Evolutionary conservation across 1,284 basidiomycete genomes (phyloP).

Genomic region (Ustanciosporium gigantosporum): DNA sequence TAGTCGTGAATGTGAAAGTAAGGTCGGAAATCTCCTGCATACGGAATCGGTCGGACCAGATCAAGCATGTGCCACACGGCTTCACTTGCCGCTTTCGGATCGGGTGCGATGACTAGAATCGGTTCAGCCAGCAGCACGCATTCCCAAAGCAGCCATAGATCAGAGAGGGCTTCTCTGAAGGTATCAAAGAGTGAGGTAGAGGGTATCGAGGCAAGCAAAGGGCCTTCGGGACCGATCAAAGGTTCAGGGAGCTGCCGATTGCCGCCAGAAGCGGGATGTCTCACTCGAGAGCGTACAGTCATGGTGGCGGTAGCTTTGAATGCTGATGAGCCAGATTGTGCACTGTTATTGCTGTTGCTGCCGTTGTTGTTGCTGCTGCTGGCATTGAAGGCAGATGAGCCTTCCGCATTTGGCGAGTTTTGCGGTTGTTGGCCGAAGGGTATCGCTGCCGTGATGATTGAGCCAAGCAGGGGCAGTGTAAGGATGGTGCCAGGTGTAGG

Average conservation of each 20-base stretch:
- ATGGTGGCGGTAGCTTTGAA: constrained; percentile 22
- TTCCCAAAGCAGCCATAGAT: constrained; percentile 74
- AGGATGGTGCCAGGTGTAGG: constrained; percentile 49
- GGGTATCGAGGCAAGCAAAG: constrained; percentile 71
- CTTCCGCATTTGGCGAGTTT: constrained; percentile 35
- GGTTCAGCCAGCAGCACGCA: constrained; percentile 76
- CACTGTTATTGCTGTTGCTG: too few relatives aligned
- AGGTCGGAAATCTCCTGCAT: constrained; percentile 82
- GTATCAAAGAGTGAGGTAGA: constrained; percentile 64
- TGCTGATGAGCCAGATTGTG: not conserved
- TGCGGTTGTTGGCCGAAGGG: constrained; percentile 54
- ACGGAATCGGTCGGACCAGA: constrained; percentile 82
- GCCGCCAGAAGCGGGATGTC: constrained; percentile 5
- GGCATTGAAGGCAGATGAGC: not conserved
- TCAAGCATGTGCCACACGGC: constrained; percentile 69
- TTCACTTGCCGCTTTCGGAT: constrained; percentile 83
- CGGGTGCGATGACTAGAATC: constrained; percentile 79
- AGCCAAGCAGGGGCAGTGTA: constrained; percentile 45
- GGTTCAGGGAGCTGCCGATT: constrained; percentile 27
- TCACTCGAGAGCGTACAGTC: constrained; percentile 15
- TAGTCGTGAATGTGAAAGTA: constrained; percentile 95
- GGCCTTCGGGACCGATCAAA: constrained; percentile 26
- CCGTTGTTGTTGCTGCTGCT: too few relatives aligned
- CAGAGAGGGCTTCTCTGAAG: constrained; percentile 66
- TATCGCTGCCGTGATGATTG: constrained; percentile 40